Conservation (phyloP, 768 basidiomycete genomes). For the Neoboletus subvelutipes region DNA sequence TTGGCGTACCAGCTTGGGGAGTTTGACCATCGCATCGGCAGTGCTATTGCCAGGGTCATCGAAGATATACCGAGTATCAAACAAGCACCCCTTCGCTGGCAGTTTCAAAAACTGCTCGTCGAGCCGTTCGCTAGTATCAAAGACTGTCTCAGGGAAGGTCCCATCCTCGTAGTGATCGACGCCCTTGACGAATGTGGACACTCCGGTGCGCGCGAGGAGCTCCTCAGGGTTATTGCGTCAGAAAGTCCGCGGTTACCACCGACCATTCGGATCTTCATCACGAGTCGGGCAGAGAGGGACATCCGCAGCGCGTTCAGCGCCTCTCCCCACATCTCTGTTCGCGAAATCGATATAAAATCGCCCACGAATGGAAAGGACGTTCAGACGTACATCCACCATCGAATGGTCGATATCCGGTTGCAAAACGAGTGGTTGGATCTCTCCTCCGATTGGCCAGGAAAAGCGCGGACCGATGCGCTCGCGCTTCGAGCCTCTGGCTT, state of each 20-base stretch:
- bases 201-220: constrained; percentile 23
- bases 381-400: constrained; percentile 25
- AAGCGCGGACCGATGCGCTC: constrained; percentile 15
- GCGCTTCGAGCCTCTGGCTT: constrained; percentile 31
- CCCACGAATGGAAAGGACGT: constrained; percentile 26
- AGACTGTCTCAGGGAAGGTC: constrained; percentile 24
- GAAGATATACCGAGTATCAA: constrained; percentile 29
- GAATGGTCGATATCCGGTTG: constrained; percentile 24
- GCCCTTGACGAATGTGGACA: constrained; percentile 36
- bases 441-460: constrained; percentile 32
- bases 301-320: constrained; percentile 20
- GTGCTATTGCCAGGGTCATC: constrained; percentile 25
- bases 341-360: constrained; percentile 30
- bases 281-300: constrained; percentile 34
- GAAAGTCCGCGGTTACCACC: constrained; percentile 18
- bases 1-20: constrained; percentile 35
- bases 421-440: constrained; percentile 30
- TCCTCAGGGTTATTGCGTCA: constrained; percentile 29
- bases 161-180: constrained; percentile 35
- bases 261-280: constrained; percentile 33
- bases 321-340: constrained; percentile 12
- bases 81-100: constrained; percentile 29
- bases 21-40: constrained; percentile 32
- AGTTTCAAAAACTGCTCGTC: constrained; percentile 36
- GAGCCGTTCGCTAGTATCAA: constrained; percentile 26